Conservation (phyloP, 257 asterid genomes). For the Datura wrightii region DNA sequence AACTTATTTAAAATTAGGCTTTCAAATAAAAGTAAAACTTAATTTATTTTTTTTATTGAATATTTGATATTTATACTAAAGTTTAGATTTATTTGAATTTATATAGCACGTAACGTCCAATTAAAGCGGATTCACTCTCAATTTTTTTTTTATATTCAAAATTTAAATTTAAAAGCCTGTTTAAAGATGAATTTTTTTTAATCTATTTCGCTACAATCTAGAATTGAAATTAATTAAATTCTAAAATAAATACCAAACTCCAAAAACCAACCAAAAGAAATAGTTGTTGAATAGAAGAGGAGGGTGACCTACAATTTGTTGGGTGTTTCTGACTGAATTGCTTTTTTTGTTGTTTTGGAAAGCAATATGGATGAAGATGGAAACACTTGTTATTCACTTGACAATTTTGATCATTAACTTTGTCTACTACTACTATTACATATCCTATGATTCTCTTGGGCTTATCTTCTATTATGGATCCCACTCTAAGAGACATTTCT, state of each 20-base stretch:
- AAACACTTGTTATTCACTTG: constrained; percentile 35
- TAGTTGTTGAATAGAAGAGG: not conserved
- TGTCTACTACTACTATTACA: constrained; percentile 27
- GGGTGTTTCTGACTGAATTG: constrained; percentile 29
- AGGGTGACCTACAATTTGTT: constrained; percentile 34
- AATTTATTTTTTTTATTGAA: not conserved
- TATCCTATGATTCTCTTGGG: not conserved
- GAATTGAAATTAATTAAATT: not conserved
- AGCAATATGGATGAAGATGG: constrained; percentile 34
- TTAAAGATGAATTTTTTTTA: not conserved
- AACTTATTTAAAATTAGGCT: not conserved
- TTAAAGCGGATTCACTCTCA: too few relatives aligned
- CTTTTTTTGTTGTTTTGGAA: not conserved
- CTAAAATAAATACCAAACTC: too few relatives aligned
- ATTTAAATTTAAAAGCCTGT: not conserved
- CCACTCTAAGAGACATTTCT: not conserved
- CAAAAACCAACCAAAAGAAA: too few relatives aligned
- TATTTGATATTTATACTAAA: too few relatives aligned
- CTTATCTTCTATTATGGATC: constrained; percentile 13
- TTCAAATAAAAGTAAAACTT: too few relatives aligned
- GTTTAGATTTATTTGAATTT: too few relatives aligned
- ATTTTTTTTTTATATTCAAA: too few relatives aligned
- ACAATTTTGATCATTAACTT: constrained; percentile 35
- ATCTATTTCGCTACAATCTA: not conserved
- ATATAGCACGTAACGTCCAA: too few relatives aligned